These are phyloP conservation scores for Neurospora sp. DNA, from an alignment of 495 filamentous ascomycete genomes.

Conservation along the genomic window DNA sequence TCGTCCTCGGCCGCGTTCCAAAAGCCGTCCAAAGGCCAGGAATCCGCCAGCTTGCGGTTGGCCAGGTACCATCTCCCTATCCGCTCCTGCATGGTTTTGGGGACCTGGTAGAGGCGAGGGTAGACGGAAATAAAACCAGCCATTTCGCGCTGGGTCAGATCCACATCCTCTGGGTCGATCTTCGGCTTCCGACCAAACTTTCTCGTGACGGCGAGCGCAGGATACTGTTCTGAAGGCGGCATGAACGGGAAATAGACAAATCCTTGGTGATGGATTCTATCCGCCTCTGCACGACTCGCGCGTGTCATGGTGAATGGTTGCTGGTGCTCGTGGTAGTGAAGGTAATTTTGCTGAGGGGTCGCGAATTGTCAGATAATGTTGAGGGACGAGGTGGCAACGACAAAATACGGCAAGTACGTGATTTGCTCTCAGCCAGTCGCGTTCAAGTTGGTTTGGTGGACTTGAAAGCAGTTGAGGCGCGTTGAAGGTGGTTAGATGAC, in stretches of 20 bases:
- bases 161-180: background rate
- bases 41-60: background rate
- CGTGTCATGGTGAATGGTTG: background rate
- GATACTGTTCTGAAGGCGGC: background rate
- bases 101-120: conserved; percentile 8
- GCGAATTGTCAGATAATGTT: background rate
- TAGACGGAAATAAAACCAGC: conserved; percentile 2
- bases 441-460: background rate
- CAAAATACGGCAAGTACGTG: background rate
- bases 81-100: background rate
- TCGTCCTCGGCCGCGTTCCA: background rate
- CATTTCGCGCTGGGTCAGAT: conserved; percentile 1
- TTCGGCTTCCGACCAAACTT: background rate
- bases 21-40: background rate
- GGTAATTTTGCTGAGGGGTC: background rate
- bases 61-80: background rate
- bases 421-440: background rate
- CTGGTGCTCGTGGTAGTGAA: background rate
- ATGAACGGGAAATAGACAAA: background rate
- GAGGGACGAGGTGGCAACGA: background rate
- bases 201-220: background rate
- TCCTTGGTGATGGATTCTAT: background rate
- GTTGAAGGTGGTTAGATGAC: background rate
- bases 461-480: background rate
- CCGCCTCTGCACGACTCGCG: background rate